A percentile compares a stretch with the other conserved stretches of the same genome.
Conservation (phyloP, 768 basidiomycete species). For the Boletus rubescentipes region DNA sequence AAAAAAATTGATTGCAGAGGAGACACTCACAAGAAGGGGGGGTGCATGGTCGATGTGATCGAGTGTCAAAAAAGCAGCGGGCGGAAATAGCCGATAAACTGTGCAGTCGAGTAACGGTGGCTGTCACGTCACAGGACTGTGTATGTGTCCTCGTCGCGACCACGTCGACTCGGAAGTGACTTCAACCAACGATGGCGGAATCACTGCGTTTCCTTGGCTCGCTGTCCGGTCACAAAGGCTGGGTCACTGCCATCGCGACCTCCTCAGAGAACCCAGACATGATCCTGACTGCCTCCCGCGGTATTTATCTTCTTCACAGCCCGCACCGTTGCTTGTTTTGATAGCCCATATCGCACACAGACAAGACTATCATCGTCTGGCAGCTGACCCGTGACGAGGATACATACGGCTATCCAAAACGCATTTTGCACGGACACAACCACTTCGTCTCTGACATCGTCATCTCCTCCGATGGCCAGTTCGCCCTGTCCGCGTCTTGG, state of each 20-base stretch:
- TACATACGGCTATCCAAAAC: constrained; percentile 94
- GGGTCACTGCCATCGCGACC: constrained; percentile 98
- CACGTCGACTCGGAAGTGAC: constrained; percentile 20
- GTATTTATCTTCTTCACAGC: constrained; percentile 44
- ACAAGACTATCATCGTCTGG: constrained; percentile 99
- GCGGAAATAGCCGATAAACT: constrained; percentile 44
- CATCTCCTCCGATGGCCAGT: constrained; percentile 99
- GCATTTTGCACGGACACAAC: constrained; percentile 97
- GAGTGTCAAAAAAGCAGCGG: background rate
- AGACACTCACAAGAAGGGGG: constrained; percentile 18
- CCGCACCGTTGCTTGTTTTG: constrained; percentile 17
- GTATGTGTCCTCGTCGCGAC: constrained; percentile 25
- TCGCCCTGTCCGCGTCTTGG: constrained; percentile 98
- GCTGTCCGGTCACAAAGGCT: constrained; percentile 91
- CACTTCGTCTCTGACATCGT: constrained; percentile 99
- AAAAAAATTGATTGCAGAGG: background rate
- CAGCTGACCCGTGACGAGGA: constrained; percentile 92
- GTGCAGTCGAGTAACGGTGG: constrained; percentile 65
- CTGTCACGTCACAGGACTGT: constrained; percentile 48
- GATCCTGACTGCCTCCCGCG: constrained; percentile 97
- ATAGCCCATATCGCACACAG: constrained; percentile 62
- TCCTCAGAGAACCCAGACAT: constrained; percentile 99
- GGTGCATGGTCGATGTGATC: background rate
- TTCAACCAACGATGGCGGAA: constrained; percentile 62
- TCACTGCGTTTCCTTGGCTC: constrained; percentile 90